Evolutionary conservation across 2,329 filamentous ascomycete genomes (phyloP).

Genomic region (Diaporthe eres): DNA sequence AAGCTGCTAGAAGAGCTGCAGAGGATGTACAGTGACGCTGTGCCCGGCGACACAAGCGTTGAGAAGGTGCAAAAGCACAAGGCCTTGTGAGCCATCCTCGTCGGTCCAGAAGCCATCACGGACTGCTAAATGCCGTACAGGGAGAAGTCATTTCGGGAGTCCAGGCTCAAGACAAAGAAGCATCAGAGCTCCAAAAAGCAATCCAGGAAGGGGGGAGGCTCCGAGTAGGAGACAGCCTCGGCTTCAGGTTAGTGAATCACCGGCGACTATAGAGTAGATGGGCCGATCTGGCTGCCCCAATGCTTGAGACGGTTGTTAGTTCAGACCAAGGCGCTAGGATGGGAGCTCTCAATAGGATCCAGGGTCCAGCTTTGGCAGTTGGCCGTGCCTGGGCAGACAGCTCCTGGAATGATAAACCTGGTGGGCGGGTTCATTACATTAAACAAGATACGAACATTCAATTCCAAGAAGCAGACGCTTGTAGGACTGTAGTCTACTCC

Average conservation of each 20-base stretch:
- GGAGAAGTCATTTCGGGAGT: constrained; percentile 61
- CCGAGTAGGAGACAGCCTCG: constrained; percentile 11
- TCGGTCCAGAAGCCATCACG: constrained; percentile 30
- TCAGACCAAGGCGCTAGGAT: constrained; percentile 35
- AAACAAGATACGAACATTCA: background rate
- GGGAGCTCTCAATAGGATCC: constrained; percentile 30
- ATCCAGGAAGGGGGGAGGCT: constrained; percentile 29
- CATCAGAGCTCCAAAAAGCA: constrained; percentile 63
- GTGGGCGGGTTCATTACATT: background rate
- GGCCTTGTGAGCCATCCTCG: constrained; percentile 56
- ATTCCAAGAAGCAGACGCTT: background rate
- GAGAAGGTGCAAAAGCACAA: constrained; percentile 65
- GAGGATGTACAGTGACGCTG: constrained; percentile 61
- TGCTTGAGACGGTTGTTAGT: background rate
- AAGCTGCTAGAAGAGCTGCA: constrained; percentile 64
- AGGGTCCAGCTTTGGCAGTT: constrained; percentile 22
- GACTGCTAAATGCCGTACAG: constrained; percentile 50
- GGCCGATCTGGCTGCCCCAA: background rate
- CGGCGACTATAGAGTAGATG: background rate
- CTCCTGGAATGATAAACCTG: background rate
- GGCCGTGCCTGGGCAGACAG: background rate
- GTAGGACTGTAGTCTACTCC: background rate
- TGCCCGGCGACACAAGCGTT: constrained; percentile 61
- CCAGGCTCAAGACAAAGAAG: constrained; percentile 64
- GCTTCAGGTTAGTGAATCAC: background rate